Evolutionary conservation across 805 yeast genomes (phyloP).

Genomic region (Kazachstania bromeliacearum): DNA sequence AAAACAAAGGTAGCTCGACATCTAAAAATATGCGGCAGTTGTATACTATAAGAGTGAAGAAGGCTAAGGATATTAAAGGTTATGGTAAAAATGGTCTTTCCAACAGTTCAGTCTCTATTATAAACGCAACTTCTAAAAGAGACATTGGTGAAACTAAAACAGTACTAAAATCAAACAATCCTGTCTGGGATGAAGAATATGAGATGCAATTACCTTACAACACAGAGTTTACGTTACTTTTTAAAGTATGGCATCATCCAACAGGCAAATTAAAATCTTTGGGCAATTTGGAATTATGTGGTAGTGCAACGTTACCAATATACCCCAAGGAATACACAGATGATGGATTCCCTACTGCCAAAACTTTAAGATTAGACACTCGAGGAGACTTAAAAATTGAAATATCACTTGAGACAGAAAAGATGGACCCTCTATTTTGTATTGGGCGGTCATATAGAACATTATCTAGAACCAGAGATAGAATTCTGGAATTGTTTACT

Average conservation of each 20-base stretch:
- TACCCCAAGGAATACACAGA: slow-evolving; percentile 56
- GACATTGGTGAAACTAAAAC: slow-evolving; percentile 65
- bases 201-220: slow-evolving; percentile 40
- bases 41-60: slow-evolving; percentile 52
- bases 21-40: slow-evolving; percentile 35
- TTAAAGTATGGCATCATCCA: slow-evolving; percentile 64
- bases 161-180: slow-evolving; percentile 50
- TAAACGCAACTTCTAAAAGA: slow-evolving; percentile 44
- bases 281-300: slow-evolving; percentile 53
- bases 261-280: slow-evolving; percentile 25
- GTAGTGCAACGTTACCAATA: slow-evolving; percentile 49
- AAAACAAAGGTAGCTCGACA: no score
- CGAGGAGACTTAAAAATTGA: slow-evolving; percentile 61
- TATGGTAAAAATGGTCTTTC: slow-evolving; percentile 38
- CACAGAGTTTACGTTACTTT: slow-evolving; percentile 39
- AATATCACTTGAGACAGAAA: slow-evolving; percentile 70
- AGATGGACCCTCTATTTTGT: slow-evolving; percentile 69
- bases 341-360: slow-evolving; percentile 59
- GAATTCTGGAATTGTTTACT: slow-evolving; percentile 60
- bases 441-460: slow-evolving; percentile 68
- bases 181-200: slow-evolving; percentile 84
- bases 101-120: slow-evolving; percentile 53
- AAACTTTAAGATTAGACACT: slow-evolving; percentile 49
- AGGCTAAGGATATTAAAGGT: slow-evolving; percentile 52
- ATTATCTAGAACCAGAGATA: slow-evolving; percentile 53